A percentile compares a stretch with the other conserved stretches of the same genome.
phyloP scores from a whole-genome alignment of 1,139 yeast genomes.

The Hanseniaspora sp. region DNA sequence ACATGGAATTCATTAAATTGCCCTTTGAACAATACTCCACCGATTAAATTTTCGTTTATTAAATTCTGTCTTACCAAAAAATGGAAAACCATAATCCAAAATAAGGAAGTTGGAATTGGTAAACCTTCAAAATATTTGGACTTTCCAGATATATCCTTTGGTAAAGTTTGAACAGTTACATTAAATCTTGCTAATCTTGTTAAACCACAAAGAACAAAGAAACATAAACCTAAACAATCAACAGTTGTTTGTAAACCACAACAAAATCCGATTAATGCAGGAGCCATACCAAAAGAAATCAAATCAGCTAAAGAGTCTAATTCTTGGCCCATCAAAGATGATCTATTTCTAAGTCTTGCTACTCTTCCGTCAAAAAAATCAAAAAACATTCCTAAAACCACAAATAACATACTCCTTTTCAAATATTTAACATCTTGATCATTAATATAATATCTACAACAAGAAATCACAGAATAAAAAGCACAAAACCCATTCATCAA shows the following conservation, averaged over 20 bases:
- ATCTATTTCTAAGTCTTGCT: constrained; percentile 83
- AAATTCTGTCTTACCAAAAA: constrained; percentile 43
- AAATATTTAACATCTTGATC: constrained; percentile 49
- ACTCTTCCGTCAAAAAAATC: constrained; percentile 96
- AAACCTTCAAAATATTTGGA: constrained; percentile 83
- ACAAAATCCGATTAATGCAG: constrained; percentile 84
- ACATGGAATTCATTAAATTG: constrained; percentile 66
- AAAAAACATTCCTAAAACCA: constrained; percentile 78
- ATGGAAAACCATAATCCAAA: constrained; percentile 65
- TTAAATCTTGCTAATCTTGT: constrained; percentile 91
- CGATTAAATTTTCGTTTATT: constrained; percentile 43
- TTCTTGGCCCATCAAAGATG: constrained; percentile 93
- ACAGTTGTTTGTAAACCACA: constrained; percentile 77
- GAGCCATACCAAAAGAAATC: constrained; percentile 84
- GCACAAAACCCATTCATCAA: constrained; percentile 84
- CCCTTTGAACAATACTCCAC: constrained; percentile 48
- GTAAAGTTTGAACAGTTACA: constrained; percentile 83
- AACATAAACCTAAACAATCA: constrained; percentile 65
- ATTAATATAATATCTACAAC: constrained; percentile 65
- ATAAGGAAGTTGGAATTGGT: constrained; percentile 82
- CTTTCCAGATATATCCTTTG: constrained; percentile 77
- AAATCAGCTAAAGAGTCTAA: constrained; percentile 92
- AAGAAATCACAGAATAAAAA: constrained; percentile 76
- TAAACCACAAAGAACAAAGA: constrained; percentile 86
- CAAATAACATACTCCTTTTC: constrained; percentile 81